These are phyloP conservation scores for Ormosia semicastrata DNA, from an alignment of 306 rosid species.

Conservation along the genomic window DNA sequence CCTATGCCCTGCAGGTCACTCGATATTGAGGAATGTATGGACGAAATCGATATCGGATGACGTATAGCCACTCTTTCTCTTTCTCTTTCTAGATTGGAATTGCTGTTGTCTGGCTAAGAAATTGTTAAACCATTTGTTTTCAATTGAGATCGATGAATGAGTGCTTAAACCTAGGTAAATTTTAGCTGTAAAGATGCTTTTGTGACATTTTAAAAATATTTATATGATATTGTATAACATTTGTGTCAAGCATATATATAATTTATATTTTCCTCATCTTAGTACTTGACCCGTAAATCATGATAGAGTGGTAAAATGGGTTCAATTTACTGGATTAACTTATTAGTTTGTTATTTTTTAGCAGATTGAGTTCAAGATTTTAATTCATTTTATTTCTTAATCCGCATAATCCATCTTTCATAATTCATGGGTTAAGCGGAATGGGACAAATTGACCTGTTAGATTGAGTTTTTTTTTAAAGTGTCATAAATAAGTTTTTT, in stretches of 20 bases:
- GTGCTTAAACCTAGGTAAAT: constrained; percentile 19
- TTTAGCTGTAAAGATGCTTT: constrained; percentile 6
- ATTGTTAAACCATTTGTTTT: constrained; percentile 30
- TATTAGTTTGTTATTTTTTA: too few species aligned
- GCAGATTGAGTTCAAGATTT: too few species aligned
- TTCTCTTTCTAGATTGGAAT: constrained; percentile 20
- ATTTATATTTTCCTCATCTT: too few species aligned
- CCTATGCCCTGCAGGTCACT: constrained; percentile 27
- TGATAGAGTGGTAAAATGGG: too few species aligned
- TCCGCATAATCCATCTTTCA: too few species aligned
- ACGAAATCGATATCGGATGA: constrained; percentile 46
- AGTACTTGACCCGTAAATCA: too few species aligned
- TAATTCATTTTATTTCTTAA: too few species aligned
- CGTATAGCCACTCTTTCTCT: constrained; percentile 35
- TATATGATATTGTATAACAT: neutral
- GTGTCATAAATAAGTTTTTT: too few species aligned
- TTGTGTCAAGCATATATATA: neutral
- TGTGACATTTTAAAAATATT: neutral
- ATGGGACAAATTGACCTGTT: too few species aligned
- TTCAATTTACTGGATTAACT: too few species aligned
- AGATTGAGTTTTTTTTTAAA: too few species aligned
- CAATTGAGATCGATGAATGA: constrained; percentile 12
- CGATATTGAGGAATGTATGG: neutral
- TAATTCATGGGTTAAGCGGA: too few species aligned
- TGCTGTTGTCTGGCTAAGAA: constrained; percentile 15